phyloP scores from a whole-genome alignment of 2,329 filamentous ascomycete species.

The Talaromyces verruculosus region DNA sequence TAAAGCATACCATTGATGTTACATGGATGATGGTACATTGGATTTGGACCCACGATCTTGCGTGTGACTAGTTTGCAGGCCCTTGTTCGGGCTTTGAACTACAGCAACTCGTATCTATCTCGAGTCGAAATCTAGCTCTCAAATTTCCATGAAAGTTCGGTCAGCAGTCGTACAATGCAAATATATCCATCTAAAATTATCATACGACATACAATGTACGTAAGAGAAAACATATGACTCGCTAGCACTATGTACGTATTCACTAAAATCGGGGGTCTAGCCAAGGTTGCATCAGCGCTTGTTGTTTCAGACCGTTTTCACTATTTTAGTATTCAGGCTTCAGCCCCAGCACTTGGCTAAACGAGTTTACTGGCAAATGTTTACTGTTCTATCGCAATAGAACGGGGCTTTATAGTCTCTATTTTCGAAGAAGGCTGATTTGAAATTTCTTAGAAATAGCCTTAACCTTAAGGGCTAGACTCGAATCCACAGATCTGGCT shows the following conservation, averaged over 20 bases:
- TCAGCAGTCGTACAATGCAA: not conserved
- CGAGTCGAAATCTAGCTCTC: not conserved
- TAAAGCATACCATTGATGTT: not conserved
- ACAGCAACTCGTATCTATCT: not conserved
- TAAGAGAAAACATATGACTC: not conserved
- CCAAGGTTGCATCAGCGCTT: not conserved
- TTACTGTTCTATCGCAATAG: not conserved
- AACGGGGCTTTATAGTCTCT: not conserved
- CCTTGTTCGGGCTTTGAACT: not conserved
- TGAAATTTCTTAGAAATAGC: not conserved
- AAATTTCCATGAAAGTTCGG: not conserved
- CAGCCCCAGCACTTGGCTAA: not conserved
- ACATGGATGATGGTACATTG: not conserved
- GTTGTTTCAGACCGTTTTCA: not conserved
- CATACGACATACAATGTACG: not conserved
- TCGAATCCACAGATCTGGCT: not conserved
- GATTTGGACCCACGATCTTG: not conserved
- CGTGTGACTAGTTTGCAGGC: not conserved
- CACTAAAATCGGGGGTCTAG: not conserved
- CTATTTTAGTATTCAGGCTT: not conserved
- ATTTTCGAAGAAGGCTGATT: not conserved
- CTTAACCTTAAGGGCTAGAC: not conserved
- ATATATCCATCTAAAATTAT: not conserved
- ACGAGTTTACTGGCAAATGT: not conserved
- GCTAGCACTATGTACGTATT: not conserved